Conservation (phyloP, 345 rosid species). For the Salix udensis region DNA sequence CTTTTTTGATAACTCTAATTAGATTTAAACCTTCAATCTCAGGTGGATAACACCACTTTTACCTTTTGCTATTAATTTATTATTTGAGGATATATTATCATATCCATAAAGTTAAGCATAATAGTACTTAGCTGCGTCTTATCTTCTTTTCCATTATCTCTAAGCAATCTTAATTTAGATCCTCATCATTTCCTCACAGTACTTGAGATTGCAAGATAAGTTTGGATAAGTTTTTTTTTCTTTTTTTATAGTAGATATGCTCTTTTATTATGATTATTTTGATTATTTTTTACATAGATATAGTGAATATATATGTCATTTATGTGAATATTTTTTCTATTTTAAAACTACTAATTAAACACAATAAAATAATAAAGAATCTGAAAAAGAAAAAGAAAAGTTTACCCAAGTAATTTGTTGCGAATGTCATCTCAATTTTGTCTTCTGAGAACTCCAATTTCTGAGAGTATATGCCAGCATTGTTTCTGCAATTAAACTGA, state of each 20-base stretch:
- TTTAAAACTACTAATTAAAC: too few relatives aligned
- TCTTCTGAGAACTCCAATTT: conserved; percentile 89
- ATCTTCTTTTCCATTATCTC: neutral
- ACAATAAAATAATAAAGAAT: neutral
- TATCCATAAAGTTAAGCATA: neutral
- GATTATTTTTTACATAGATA: too few relatives aligned
- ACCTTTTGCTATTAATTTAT: neutral
- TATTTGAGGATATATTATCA: neutral
- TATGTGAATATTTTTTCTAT: too few relatives aligned
- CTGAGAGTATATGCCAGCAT: conserved; percentile 80
- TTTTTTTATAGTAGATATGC: too few relatives aligned
- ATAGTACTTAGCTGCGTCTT: neutral
- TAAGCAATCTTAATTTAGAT: neutral
- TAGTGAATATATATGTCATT: too few relatives aligned
- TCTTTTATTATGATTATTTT: too few relatives aligned
- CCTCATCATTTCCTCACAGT: neutral
- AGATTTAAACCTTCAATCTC: neutral
- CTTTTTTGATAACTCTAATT: neutral
- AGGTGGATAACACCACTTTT: neutral
- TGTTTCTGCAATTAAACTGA: conserved; percentile 55
- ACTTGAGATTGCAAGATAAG: neutral
- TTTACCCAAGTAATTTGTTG: conserved; percentile 82
- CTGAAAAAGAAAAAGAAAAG: neutral
- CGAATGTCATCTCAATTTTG: conserved; percentile 91
- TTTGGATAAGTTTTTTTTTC: too few relatives aligned